These are phyloP conservation scores for Cordyceps fumosorosea DNA, from an alignment of 2,329 filamentous ascomycete genomes.

Conservation along the genomic window DNA sequence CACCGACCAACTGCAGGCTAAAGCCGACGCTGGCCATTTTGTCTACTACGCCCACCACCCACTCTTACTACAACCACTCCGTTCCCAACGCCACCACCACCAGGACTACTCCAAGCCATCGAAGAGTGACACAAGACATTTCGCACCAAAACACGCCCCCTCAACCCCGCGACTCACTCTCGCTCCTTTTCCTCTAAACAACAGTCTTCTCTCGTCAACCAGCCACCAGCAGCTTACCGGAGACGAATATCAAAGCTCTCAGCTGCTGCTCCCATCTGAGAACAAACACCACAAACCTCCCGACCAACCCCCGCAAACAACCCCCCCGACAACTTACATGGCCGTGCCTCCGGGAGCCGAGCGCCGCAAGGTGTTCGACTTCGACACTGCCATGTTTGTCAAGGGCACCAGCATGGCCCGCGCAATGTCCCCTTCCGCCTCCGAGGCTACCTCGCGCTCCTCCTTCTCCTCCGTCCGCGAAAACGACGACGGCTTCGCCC, in stretches of 20 bases:
- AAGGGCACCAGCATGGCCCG: conserved; percentile 31
- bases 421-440: conserved; percentile 29
- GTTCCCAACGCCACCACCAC: not conserved
- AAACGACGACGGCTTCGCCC: conserved; percentile 51
- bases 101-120: not conserved
- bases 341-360: conserved; percentile 22
- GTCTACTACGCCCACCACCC: not conserved
- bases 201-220: not conserved
- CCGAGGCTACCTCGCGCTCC: conserved; percentile 38
- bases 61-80: not conserved
- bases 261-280: not conserved
- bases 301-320: conserved; percentile 2
- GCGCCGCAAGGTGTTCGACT: conserved; percentile 27
- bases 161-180: not conserved
- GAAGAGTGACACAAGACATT: not conserved
- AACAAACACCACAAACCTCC: not conserved
- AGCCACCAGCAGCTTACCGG: not conserved
- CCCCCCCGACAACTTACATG: conserved; percentile 23
- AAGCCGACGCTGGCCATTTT: conserved; percentile 10
- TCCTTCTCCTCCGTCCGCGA: conserved; percentile 59
- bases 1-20: not conserved
- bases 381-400: conserved; percentile 28
- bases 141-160: not conserved
- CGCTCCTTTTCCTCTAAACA: not conserved
- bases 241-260: not conserved